Base-by-base conservation (phyloP, 2,329 filamentous ascomycete species). In the Fusarium nygamai region DNA sequence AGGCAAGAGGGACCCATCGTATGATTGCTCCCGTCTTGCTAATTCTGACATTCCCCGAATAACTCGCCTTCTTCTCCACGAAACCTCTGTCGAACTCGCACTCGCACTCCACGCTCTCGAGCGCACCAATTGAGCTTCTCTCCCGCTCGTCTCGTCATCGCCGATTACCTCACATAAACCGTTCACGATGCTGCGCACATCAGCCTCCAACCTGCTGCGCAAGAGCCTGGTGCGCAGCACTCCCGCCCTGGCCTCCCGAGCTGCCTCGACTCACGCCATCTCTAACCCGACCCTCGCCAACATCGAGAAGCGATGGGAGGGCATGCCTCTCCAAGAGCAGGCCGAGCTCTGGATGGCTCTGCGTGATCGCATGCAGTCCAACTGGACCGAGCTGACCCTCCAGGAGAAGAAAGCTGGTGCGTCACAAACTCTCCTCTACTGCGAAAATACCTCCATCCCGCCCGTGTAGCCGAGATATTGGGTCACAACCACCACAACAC, bases 271-370 rank as follows among this genome's bases (percentile, higher is more conserved):
- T 79, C 95, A 98, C 85, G 95, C 96, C 83, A 97, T 99, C 86
- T 97, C 95, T 82, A 98, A 98, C 89, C 96, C 97, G 79, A 98
- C 94, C 68, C 91, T 99, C 82, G 94, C 94, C 86, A 95, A 97
- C 87, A 98, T 99, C 83, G 96, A 99, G 92, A 98, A 98, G 92
- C 91, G 96, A 88, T 99, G 96, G 96, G 96, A 99, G 89, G 91
- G 88, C 75, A 95, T 98, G 94, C 95, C 96, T 69, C 94, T 96
- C 76, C 95, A 98, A 89, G 96, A 99, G 91, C 96, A 99, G 91
- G 96, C 96, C 78, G 96, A 99, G 83, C 89, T 99, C 80, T 99
- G 96, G 96, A 99, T 99, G 96, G 89, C 93, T 79, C 89, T 99
- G 85, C 92, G 96, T 85, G 96, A 99, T 88, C 93, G 96, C 83